Percentiles rank a stretch among this genome's conserved stretches.
phyloP scores from a whole-genome alignment of 225 moss, liverwort and hornwort species.

The Polytrichum commune region DNA sequence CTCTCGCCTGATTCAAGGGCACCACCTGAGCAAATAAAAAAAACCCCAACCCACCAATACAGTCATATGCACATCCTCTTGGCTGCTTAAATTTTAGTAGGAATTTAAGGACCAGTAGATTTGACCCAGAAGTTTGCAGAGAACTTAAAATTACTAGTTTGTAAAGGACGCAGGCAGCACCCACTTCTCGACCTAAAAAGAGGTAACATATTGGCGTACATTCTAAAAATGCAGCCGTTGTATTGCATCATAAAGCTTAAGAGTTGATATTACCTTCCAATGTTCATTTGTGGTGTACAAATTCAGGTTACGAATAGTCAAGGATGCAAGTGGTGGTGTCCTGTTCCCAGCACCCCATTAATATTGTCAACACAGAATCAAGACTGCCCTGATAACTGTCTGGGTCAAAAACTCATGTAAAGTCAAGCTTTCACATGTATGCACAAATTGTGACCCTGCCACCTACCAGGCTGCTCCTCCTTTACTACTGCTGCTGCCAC shows the following conservation, averaged over 20 bases:
- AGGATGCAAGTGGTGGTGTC: conserved; percentile 94
- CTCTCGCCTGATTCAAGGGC: conserved; percentile 84
- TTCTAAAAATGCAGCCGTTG: too few relatives aligned
- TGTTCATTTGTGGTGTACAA: conserved; percentile 93
- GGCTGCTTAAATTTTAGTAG: too few relatives aligned
- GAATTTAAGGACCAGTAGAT: too few relatives aligned
- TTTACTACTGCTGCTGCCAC: conserved; percentile 69
- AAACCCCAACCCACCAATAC: not conserved
- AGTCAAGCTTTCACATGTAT: not conserved
- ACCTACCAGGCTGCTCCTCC: conserved; percentile 87
- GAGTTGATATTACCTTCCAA: conserved; percentile 55
- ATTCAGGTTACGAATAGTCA: conserved; percentile 81
- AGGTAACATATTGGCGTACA: too few relatives aligned
- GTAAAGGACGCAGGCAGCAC: too few relatives aligned
- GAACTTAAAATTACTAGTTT: too few relatives aligned
- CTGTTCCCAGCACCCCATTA: conserved; percentile 44
- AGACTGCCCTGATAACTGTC: not conserved
- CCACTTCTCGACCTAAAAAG: too few relatives aligned
- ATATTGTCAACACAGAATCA: not conserved
- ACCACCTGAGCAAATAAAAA: conserved; percentile 61
- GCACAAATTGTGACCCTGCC: not conserved
- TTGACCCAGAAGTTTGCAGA: too few relatives aligned
- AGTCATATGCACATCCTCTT: too few relatives aligned
- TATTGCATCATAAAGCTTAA: too few relatives aligned
- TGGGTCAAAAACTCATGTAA: not conserved